A percentile compares a stretch with the other conserved stretches of the same genome.
Evolutionary conservation across 345 rosid species (phyloP).

Genomic region (Sonneratia alba): DNA sequence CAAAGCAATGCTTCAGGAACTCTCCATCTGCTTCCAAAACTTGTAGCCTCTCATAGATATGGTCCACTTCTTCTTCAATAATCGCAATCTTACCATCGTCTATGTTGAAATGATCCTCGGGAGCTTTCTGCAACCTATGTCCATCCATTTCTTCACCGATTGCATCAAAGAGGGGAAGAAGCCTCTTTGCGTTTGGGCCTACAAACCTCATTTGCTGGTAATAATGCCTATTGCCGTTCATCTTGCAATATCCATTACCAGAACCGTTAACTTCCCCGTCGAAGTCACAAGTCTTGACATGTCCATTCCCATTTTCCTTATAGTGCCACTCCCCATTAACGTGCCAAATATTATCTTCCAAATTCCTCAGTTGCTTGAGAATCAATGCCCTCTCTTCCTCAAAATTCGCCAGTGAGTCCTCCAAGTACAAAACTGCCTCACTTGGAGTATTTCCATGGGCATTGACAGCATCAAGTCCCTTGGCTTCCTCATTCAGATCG

Average conservation of each 20-base stretch:
- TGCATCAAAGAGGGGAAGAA: slow-evolving; percentile 84
- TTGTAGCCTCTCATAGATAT: slow-evolving; percentile 76
- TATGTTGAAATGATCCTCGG: slow-evolving; percentile 14
- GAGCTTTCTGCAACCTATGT: slow-evolving; percentile 14
- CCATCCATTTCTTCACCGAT: slow-evolving; percentile 41
- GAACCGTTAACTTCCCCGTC: slow-evolving; percentile 33
- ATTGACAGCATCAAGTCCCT: slow-evolving; percentile 25
- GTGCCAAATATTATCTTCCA: slow-evolving; percentile 69
- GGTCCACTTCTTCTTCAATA: slow-evolving; percentile 73
- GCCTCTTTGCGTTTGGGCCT: slow-evolving; percentile 60
- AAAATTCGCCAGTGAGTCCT: slow-evolving; percentile 62
- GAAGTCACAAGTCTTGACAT: slow-evolving; percentile 9
- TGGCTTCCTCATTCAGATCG: slow-evolving; percentile 40
- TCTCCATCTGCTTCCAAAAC: slow-evolving; percentile 91
- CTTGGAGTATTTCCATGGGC: slow-evolving; percentile 46
- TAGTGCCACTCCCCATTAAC: slow-evolving; percentile 36
- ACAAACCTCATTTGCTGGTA: slow-evolving; percentile 17
- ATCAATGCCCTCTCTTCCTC: slow-evolving; percentile 80
- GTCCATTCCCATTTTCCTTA: slow-evolving; percentile 37
- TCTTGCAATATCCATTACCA: slow-evolving; percentile 42
- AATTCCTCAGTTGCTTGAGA: slow-evolving; percentile 74
- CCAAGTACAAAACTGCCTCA: slow-evolving; percentile 63
- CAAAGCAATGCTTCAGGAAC: slow-evolving; percentile 72
- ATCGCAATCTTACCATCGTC: slow-evolving; percentile 24
- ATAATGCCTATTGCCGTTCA: slow-evolving; percentile 39